Evolutionary conservation across 306 rosid species (phyloP).

Genomic region (Clitoria ternatea): DNA sequence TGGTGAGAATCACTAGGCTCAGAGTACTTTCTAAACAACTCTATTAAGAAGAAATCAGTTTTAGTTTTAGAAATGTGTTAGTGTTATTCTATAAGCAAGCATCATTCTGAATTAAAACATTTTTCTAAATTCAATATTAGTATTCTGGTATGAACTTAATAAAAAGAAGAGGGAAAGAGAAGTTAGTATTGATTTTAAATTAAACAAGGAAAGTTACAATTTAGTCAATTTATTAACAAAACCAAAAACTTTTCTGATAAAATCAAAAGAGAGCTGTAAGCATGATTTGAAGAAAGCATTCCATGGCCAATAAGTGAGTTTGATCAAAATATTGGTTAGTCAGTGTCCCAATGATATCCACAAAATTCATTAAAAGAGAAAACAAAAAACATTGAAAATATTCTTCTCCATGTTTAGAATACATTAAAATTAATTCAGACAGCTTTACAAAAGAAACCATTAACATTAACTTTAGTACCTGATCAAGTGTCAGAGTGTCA

Average conservation of each 20-base stretch:
- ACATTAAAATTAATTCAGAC: constrained; percentile 8
- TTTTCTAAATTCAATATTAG: not conserved
- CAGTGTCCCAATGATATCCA: constrained; percentile 5
- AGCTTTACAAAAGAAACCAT: not conserved
- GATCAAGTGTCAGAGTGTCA: constrained; percentile 58
- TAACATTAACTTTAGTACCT: constrained; percentile 34
- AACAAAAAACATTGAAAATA: not conserved
- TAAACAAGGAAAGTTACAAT: not conserved
- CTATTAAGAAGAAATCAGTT: not conserved
- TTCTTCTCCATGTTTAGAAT: not conserved
- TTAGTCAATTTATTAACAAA: not conserved
- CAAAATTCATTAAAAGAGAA: constrained; percentile 11
- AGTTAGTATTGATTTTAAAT: not conserved
- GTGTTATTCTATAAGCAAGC: not conserved
- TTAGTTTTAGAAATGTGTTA: not conserved
- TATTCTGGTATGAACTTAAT: not conserved
- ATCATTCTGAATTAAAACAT: not conserved
- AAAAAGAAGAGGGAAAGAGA: not conserved
- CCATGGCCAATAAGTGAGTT: constrained; percentile 4
- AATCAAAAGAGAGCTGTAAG: not conserved
- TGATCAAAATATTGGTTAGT: not conserved
- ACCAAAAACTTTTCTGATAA: not conserved
- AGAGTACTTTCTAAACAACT: not conserved
- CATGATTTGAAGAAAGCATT: constrained; percentile 12
- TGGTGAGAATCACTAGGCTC: not conserved